A percentile compares a stretch with the other conserved stretches of the same genome.
These are phyloP conservation scores for Pluteus cervinus DNA, from an alignment of 768 basidiomycete species.

Conservation along the genomic window DNA sequence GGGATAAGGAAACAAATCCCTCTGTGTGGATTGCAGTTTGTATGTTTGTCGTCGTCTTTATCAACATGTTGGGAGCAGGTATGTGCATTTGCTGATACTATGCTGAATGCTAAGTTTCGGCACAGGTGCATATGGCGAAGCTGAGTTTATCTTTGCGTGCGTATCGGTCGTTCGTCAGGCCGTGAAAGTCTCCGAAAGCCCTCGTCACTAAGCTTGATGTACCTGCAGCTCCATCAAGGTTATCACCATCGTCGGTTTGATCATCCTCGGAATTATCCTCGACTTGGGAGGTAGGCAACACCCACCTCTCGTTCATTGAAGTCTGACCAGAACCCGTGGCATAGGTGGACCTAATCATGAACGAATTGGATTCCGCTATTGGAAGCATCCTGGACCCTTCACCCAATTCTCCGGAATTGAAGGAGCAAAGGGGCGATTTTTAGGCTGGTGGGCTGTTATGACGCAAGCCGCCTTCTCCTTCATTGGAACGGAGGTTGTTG, in stretches of 20 bases:
- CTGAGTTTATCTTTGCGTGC: constrained; percentile 81
- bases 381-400: constrained; percentile 88
- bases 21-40: constrained; percentile 80
- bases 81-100: constrained; percentile 3
- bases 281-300: constrained; percentile 63
- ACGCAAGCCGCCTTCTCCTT: constrained; percentile 89
- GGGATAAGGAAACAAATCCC: constrained; percentile 51
- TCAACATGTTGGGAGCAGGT: constrained; percentile 73
- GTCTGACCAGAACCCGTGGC: background rate
- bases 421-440: constrained; percentile 73
- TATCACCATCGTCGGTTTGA: constrained; percentile 71
- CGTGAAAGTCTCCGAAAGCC: too few species aligned
- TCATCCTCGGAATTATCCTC: constrained; percentile 66
- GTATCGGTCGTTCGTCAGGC: constrained; percentile 34
- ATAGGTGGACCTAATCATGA: constrained; percentile 80
- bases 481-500: constrained; percentile 93
- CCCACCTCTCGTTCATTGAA: background rate
- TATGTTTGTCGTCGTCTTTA: constrained; percentile 66
- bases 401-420: constrained; percentile 58
- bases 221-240: constrained; percentile 83
- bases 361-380: constrained; percentile 69
- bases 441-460: constrained; percentile 52
- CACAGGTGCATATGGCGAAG: constrained; percentile 69
- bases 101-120: background rate
- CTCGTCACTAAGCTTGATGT: background rate